A percentile compares a stretch with the other conserved stretches of the same genome.
These are phyloP conservation scores for Solanum lycopersicoides DNA, from an alignment of 257 asterid species.

Conservation along the genomic window DNA sequence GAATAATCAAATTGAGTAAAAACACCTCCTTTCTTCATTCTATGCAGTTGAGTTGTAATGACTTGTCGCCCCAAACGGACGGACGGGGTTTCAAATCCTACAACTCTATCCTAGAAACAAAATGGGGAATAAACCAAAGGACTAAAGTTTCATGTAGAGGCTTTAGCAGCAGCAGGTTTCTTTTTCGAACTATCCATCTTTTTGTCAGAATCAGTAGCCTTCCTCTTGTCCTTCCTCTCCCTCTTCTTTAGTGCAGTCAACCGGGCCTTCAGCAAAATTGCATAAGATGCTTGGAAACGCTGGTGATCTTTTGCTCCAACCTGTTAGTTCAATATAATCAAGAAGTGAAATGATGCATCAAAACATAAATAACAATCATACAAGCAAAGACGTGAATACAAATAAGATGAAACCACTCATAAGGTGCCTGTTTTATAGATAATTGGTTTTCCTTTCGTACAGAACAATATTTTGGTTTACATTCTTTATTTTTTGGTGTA, in stretches of 20 bases:
- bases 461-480: not conserved
- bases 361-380: not conserved
- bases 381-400: not conserved
- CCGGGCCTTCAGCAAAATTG: slow-evolving; percentile 75
- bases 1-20: not conserved
- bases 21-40: not conserved
- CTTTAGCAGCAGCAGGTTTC: slow-evolving; percentile 22
- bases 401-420: not conserved
- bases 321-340: slow-evolving; percentile 26
- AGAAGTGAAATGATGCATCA: not conserved
- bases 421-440: not conserved
- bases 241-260: slow-evolving; percentile 94
- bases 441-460: not conserved
- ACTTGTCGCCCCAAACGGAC: not conserved
- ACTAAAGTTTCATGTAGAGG: slow-evolving; percentile 11
- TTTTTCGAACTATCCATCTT: slow-evolving; percentile 39
- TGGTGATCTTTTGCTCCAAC: slow-evolving; percentile 85
- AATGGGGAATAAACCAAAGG: not conserved
- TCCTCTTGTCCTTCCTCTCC: slow-evolving; percentile 83
- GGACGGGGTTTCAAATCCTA: not conserved
- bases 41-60: not conserved
- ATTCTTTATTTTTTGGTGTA: not conserved
- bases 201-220: slow-evolving; percentile 58
- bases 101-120: not conserved
- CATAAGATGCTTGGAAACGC: slow-evolving; percentile 82